Evolutionary conservation across 306 rosid genomes (phyloP).

Genomic region (Malus orientalis): DNA sequence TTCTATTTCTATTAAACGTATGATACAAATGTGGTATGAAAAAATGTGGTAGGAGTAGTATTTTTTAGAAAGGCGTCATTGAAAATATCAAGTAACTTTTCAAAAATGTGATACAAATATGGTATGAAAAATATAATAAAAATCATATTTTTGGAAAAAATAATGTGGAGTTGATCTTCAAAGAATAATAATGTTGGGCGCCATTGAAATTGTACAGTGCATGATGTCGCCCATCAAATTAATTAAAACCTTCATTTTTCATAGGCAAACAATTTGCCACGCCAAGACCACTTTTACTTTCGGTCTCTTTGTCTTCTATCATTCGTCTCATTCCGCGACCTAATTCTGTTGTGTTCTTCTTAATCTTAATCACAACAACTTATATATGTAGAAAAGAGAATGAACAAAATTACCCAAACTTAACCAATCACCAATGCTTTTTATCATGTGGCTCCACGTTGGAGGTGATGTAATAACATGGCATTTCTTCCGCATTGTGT

Average conservation of each 20-base stretch:
- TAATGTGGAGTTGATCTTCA: conserved; percentile 9
- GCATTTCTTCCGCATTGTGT: neutral
- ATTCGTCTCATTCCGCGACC: neutral
- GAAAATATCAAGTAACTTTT: too few species aligned
- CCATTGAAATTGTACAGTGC: neutral
- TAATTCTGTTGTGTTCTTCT: neutral
- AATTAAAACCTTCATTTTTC: conserved; percentile 9
- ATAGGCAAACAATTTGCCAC: conserved; percentile 26
- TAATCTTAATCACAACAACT: neutral
- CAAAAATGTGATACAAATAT: too few species aligned
- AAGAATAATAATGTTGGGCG: neutral
- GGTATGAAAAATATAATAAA: too few species aligned
- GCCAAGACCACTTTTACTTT: neutral
- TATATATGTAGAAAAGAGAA: too few species aligned
- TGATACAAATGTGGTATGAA: too few species aligned
- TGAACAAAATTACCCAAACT: neutral
- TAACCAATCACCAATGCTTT: neutral
- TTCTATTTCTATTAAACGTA: too few species aligned
- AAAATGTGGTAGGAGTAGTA: too few species aligned
- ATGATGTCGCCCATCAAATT: neutral
- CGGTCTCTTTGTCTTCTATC: neutral
- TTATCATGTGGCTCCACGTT: neutral
- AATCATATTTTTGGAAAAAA: neutral
- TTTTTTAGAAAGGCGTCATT: too few species aligned
- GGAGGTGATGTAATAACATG: neutral